Conservation (phyloP, 1,284 basidiomycete species). For the Xerocomus cyaneibrunnescens region DNA sequence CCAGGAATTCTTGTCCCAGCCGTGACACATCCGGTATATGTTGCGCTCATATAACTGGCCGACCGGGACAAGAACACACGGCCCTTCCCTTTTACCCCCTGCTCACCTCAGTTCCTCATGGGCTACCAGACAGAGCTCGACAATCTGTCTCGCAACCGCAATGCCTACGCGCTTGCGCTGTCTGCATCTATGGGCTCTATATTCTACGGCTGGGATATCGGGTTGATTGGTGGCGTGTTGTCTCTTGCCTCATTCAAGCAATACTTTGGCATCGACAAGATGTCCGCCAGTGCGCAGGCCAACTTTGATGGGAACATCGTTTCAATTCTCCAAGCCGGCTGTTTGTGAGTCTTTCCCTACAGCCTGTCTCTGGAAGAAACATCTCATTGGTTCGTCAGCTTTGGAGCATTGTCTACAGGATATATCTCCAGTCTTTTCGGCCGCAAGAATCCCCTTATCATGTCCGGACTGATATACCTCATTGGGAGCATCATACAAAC, state of each 20-base stretch:
- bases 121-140: slow-evolving; percentile 26
- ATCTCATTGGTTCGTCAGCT: slow-evolving; percentile 31
- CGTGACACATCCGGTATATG: not conserved
- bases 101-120: slow-evolving; percentile 18
- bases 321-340: slow-evolving; percentile 55
- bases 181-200: slow-evolving; percentile 50
- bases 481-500: slow-evolving; percentile 55
- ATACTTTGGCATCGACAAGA: slow-evolving; percentile 46
- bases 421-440: slow-evolving; percentile 45
- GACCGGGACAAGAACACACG: not conserved
- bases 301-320: slow-evolving; percentile 55
- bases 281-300: slow-evolving; percentile 38
- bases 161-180: slow-evolving; percentile 46
- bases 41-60: slow-evolving; percentile 2
- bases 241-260: slow-evolving; percentile 45
- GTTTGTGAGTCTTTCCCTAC: slow-evolving; percentile 46
- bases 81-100: not conserved
- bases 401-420: slow-evolving; percentile 45
- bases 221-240: slow-evolving; percentile 51
- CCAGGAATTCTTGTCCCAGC: not conserved
- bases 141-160: slow-evolving; percentile 37
- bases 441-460: slow-evolving; percentile 47
- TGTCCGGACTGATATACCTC: slow-evolving; percentile 54
- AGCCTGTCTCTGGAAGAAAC: not conserved
- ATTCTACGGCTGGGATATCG: slow-evolving; percentile 41